These are phyloP conservation scores for Coffea canephora DNA, from an alignment of 257 asterid species.

Conservation along the genomic window DNA sequence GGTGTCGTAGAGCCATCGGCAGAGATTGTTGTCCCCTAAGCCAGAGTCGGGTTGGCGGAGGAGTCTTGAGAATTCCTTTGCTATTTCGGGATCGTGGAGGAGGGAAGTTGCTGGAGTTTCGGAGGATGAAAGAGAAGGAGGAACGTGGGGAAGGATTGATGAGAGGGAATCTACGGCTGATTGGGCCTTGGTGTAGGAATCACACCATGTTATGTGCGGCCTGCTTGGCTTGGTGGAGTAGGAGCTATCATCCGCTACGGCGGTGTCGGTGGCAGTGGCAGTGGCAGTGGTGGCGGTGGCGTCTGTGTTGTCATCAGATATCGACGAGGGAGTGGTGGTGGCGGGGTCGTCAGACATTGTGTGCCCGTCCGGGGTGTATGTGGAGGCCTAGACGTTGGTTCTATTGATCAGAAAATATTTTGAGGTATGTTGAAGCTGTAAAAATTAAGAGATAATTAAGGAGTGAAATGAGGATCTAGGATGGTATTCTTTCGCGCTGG, in stretches of 20 bases:
- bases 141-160: conserved; percentile 54
- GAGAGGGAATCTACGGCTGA: conserved; percentile 58
- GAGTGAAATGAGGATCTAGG: conserved; percentile 37
- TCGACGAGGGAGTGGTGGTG: background rate
- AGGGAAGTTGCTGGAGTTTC: conserved; percentile 68
- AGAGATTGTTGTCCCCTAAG: conserved; percentile 69
- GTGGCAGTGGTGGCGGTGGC: background rate
- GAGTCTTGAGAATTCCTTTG: conserved; percentile 49
- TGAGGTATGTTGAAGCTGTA: background rate
- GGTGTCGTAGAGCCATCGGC: conserved; percentile 97
- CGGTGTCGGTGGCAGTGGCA: conserved; percentile 6
- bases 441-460: conserved; percentile 2
- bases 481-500: background rate
- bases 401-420: background rate
- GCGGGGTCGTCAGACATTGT: conserved; percentile 5
- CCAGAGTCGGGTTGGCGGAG: conserved; percentile 82
- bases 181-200: conserved; percentile 60
- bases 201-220: conserved; percentile 69
- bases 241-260: conserved; percentile 10
- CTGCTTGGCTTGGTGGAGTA: conserved; percentile 15
- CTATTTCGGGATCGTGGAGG: conserved; percentile 57
- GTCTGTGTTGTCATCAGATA: background rate
- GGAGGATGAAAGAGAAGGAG: conserved; percentile 48
- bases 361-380: background rate
- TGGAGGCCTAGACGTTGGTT: background rate